Percentiles rank a stretch among this genome's conserved stretches.
phyloP scores from a whole-genome alignment of 768 basidiomycete species.

The Russula sp. region DNA sequence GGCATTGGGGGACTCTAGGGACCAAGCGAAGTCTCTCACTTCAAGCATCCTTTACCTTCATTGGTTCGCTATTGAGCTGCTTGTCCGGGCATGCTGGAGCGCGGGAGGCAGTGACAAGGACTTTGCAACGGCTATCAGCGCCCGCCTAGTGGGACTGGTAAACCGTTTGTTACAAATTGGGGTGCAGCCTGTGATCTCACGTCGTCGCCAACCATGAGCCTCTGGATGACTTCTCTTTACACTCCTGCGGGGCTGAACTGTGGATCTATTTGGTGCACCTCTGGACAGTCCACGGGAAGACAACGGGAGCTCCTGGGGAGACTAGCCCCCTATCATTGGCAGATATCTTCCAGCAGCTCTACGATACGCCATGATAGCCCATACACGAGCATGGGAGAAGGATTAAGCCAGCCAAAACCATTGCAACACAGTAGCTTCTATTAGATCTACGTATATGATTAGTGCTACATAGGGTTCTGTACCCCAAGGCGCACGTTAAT shows the following conservation, averaged over 20 bases:
- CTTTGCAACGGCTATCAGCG: background rate
- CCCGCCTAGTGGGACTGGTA: conserved; percentile 5
- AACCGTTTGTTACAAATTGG: conserved; percentile 48
- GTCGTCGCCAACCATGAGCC: conserved; percentile 32
- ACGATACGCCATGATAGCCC: no score
- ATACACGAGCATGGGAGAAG: no score
- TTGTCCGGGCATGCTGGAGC: conserved; percentile 11
- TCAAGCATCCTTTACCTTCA: conserved; percentile 9
- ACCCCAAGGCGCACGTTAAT: no score
- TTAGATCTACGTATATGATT: no score
- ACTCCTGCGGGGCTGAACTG: conserved; percentile 49
- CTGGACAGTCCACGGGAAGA: conserved; percentile 19
- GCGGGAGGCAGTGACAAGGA: conserved; percentile 5
- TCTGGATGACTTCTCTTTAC: conserved; percentile 35
- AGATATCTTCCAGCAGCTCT: conserved; percentile 30
- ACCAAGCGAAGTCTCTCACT: background rate
- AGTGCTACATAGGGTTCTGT: no score
- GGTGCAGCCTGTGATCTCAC: conserved; percentile 40
- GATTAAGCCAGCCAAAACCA: no score
- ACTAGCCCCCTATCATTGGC: conserved; percentile 41
- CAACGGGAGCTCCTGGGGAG: conserved; percentile 16
- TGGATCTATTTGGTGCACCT: conserved; percentile 72
- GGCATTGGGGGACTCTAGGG: background rate
- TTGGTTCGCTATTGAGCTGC: conserved; percentile 22
- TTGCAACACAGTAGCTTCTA: no score